These are phyloP conservation scores for Aspergillus intermedius DNA, from an alignment of 2,329 filamentous ascomycete species.

Conservation along the genomic window DNA sequence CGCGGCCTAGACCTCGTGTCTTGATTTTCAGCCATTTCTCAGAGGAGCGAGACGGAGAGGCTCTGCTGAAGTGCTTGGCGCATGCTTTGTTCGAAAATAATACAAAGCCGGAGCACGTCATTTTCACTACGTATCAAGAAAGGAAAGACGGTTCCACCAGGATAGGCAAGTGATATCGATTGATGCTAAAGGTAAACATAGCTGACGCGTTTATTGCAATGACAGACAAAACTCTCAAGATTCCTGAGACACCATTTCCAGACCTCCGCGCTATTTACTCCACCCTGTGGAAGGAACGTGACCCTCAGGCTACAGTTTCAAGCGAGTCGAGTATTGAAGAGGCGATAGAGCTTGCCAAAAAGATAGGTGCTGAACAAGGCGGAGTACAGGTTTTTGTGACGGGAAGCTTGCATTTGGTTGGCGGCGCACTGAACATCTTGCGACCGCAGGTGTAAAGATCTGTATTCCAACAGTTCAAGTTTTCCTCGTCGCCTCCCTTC, in stretches of 20 bases:
- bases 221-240: conserved; percentile 14
- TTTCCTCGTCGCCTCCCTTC: too few species aligned
- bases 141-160: conserved; percentile 15
- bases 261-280: conserved; percentile 19
- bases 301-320: conserved; percentile 14
- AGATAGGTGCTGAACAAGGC: conserved; percentile 8
- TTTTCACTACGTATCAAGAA: conserved; percentile 26
- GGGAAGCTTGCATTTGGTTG: conserved; percentile 21
- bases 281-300: conserved; percentile 16
- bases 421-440: conserved; percentile 18
- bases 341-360: conserved; percentile 18
- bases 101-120: conserved; percentile 18
- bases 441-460: background rate
- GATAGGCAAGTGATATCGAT: conserved; percentile 12
- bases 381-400: conserved; percentile 20
- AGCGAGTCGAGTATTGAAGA: conserved; percentile 19
- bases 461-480: too few species aligned
- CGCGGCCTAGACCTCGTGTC: conserved; percentile 10
- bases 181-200: background rate
- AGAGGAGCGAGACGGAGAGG: conserved; percentile 20
- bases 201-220: conserved; percentile 5
- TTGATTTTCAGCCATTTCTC: conserved; percentile 30
- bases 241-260: conserved; percentile 10
- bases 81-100: conserved; percentile 11
- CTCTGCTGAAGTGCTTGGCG: conserved; percentile 16